phyloP scores from a whole-genome alignment of 306 rosid genomes.

The Medicago truncatula region MtrunA17r5.0-ANR NC_053044.1:33116501-33117000 shows the following conservation, averaged over 20 bases:
- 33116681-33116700: conserved; percentile 62
- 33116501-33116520: conserved; percentile 66
- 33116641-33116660: conserved; percentile 66
- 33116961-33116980: no score
- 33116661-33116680: conserved; percentile 78
- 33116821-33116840: conserved; percentile 95
- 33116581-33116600: conserved; percentile 81
- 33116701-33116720: conserved; percentile 55
- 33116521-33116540: conserved; percentile 54
- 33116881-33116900: conserved; percentile 24
- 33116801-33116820: conserved; percentile 78
- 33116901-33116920: conserved; percentile 38
- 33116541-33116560: conserved; percentile 50
- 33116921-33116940: neutral
- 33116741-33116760: conserved; percentile 65
- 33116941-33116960: no score
- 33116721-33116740: conserved; percentile 65
- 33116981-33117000: no score
- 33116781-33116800: conserved; percentile 76
- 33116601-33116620: conserved; percentile 91
- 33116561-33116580: conserved; percentile 65
- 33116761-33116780: conserved; percentile 74
- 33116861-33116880: neutral
- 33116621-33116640: conserved; percentile 82
- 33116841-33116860: conserved; percentile 67